These are phyloP conservation scores for Passalora sequoiae DNA, from an alignment of 2,329 filamentous ascomycete species.

Conservation along the genomic window DNA sequence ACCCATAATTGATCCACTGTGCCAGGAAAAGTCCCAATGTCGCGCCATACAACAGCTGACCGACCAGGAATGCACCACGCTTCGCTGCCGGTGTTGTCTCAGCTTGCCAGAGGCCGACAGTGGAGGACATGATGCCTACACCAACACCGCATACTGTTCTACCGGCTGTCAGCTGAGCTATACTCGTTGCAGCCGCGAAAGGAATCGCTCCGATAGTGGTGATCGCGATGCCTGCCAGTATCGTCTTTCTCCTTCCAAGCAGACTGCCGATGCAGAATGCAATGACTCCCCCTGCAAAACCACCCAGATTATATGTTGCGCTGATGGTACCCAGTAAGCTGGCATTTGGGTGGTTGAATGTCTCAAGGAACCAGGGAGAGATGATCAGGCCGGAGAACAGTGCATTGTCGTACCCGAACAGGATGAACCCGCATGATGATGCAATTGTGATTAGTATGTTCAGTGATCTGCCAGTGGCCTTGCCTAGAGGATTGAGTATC, in stretches of 20 bases:
- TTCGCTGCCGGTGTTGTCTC: conserved; percentile 53
- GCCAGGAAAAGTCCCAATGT: conserved; percentile 38
- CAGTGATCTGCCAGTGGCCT: conserved; percentile 4
- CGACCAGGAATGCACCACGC: conserved; percentile 56
- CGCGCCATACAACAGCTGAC: conserved; percentile 47
- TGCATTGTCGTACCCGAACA: conserved; percentile 13
- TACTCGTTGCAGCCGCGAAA: conserved; percentile 34
- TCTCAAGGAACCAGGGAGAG: conserved; percentile 10
- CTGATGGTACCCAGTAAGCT: conserved; percentile 6
- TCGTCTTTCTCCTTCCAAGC: conserved; percentile 40
- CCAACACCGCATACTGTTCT: conserved; percentile 45
- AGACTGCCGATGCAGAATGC: conserved; percentile 11
- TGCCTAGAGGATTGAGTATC: conserved; percentile 7
- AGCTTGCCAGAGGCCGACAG: conserved; percentile 10
- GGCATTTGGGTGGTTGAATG: conserved; percentile 6
- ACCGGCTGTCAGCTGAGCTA: conserved; percentile 50
- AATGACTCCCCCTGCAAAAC: conserved; percentile 8
- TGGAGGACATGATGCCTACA: conserved; percentile 5
- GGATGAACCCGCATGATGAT: conserved; percentile 12
- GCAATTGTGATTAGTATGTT: conserved; percentile 13
- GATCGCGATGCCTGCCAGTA: conserved; percentile 38
- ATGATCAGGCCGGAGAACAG: conserved; percentile 13
- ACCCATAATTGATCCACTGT: conserved; percentile 49
- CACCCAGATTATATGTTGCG: conserved; percentile 10
- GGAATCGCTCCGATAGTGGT: conserved; percentile 42